phyloP scores from a whole-genome alignment of 208 protist genomes.

The Crithidia sp. region DNA sequence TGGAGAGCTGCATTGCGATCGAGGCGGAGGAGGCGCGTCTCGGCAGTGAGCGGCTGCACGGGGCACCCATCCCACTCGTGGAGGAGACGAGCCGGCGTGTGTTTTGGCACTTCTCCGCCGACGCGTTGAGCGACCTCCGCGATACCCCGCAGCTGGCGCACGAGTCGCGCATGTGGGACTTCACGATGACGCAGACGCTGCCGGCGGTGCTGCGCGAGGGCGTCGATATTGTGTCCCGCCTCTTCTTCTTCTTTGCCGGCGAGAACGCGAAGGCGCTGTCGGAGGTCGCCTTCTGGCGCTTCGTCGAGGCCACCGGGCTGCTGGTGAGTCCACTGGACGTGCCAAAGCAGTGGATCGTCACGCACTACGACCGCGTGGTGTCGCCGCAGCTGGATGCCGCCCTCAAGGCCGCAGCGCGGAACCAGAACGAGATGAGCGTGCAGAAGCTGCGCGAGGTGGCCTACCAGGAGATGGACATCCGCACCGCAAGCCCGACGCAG shows the following conservation, averaged over 20 bases:
- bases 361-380: conserved; percentile 75
- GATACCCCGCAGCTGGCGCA: conserved; percentile 22
- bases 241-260: conserved; percentile 80
- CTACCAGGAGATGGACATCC: conserved; percentile 84
- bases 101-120: conserved; percentile 59
- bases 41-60: conserved; percentile 43
- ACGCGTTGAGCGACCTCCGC: conserved; percentile 57
- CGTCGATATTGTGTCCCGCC: conserved; percentile 42
- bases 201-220: conserved; percentile 48
- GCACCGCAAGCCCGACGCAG: conserved; percentile 57
- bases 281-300: conserved; percentile 85
- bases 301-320: conserved; percentile 48
- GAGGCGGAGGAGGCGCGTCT: conserved; percentile 38
- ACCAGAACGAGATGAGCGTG: conserved; percentile 48
- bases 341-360: conserved; percentile 39
- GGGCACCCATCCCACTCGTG: conserved; percentile 55
- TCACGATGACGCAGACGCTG: conserved; percentile 41
- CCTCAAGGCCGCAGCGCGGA: conserved; percentile 42
- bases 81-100: conserved; percentile 30
- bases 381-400: conserved; percentile 73
- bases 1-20: conserved; percentile 14
- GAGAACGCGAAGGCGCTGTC: conserved; percentile 57
- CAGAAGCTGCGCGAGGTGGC: conserved; percentile 51
- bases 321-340: conserved; percentile 33
- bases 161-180: conserved; percentile 48